Percentiles rank a stretch among this genome's conserved stretches.
phyloP scores from a whole-genome alignment of 108 stramenopile species.

The Discostella stelligeroides region DNA sequence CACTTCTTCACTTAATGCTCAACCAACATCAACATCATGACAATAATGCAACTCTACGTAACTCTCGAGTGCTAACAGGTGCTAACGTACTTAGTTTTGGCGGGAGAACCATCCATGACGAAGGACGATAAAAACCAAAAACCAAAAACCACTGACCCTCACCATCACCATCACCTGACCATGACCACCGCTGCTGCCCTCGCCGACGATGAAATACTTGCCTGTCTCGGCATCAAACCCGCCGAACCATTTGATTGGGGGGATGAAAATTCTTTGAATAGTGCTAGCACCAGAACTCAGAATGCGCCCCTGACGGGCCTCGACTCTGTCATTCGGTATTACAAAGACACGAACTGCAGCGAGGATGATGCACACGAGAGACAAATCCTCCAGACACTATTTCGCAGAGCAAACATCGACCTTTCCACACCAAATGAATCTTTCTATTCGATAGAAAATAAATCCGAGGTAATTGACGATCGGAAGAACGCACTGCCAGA shows the following conservation, averaged over 20 bases:
- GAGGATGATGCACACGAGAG: constrained; percentile 17
- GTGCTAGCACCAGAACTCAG: background rate
- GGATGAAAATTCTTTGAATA: constrained; percentile 16
- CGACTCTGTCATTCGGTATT: constrained; percentile 29
- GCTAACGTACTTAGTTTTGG: no score
- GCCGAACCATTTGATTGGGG: constrained; percentile 34
- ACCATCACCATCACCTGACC: no score
- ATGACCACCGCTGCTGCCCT: no score
- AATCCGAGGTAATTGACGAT: constrained; percentile 7
- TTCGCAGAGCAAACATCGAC: constrained; percentile 18
- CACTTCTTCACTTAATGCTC: no score
- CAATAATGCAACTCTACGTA: no score
- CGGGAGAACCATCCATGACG: no score
- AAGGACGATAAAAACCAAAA: no score
- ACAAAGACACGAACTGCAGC: constrained; percentile 21
- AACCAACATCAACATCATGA: no score
- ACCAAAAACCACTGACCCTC: no score
- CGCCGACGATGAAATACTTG: constrained; percentile 24
- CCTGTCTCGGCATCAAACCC: constrained; percentile 22
- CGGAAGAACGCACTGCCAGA: background rate
- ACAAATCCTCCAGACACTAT: constrained; percentile 26
- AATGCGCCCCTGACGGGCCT: constrained; percentile 33
- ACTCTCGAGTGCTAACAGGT: no score
- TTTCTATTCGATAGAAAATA: no score
- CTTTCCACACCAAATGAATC: constrained; percentile 3